Evolutionary conservation across 2,329 filamentous ascomycete species (phyloP).

Genomic region (Triangularia setosa): DNA sequence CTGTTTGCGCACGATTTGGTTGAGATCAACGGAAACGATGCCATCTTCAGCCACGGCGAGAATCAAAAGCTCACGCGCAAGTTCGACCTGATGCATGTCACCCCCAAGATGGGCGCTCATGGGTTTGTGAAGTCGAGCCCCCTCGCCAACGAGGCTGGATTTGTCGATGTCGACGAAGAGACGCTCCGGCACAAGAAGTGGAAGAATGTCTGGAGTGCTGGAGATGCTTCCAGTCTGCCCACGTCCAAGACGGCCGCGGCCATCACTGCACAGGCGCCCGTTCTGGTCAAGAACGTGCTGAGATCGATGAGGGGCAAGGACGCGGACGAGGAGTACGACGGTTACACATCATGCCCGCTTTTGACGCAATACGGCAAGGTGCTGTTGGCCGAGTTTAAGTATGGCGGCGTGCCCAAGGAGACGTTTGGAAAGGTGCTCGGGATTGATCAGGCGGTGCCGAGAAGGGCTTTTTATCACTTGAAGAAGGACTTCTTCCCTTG

Average conservation of each 20-base stretch:
- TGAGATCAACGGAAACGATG: slow-evolving; percentile 49
- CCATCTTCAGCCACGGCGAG: slow-evolving; percentile 44
- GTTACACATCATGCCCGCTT: slow-evolving; percentile 45
- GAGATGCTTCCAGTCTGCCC: slow-evolving; percentile 56
- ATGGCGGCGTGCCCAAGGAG: slow-evolving; percentile 43
- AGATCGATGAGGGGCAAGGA: slow-evolving; percentile 34
- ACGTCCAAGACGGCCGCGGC: slow-evolving; percentile 49
- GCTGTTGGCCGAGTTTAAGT: slow-evolving; percentile 47
- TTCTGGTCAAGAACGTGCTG: slow-evolving; percentile 41
- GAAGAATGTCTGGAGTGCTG: slow-evolving; percentile 55
- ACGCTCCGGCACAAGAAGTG: slow-evolving; percentile 52
- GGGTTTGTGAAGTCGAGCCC: slow-evolving; percentile 50
- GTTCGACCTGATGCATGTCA: slow-evolving; percentile 55
- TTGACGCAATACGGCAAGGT: slow-evolving; percentile 42
- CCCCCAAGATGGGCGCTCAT: slow-evolving; percentile 57
- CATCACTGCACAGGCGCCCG: slow-evolving; percentile 41
- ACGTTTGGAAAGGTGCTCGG: slow-evolving; percentile 35
- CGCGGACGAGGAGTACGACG: slow-evolving; percentile 36
- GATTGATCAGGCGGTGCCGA: slow-evolving; percentile 37
- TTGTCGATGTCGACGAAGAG: slow-evolving; percentile 53
- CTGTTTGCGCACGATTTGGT: slow-evolving; percentile 56
- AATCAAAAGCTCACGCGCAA: slow-evolving; percentile 38
- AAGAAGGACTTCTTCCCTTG: slow-evolving; percentile 43
- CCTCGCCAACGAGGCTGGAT: slow-evolving; percentile 53
- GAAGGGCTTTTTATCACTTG: slow-evolving; percentile 38